Percentiles rank a stretch among this genome's conserved stretches.
Conservation (phyloP, 1,284 basidiomycete genomes). For the Pascua sp. region DNA sequence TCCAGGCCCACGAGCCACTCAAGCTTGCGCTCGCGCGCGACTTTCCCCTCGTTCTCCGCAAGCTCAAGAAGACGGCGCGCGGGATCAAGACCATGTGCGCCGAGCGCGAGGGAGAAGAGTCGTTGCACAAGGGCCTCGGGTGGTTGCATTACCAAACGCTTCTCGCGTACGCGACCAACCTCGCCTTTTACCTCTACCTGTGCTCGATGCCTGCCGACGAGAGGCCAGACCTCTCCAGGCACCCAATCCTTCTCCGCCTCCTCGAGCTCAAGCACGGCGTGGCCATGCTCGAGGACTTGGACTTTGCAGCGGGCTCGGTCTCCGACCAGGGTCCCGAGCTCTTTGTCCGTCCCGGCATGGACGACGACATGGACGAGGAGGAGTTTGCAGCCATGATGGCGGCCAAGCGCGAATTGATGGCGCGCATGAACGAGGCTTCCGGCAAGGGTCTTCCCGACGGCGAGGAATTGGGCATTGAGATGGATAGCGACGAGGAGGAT, state of each 20-base stretch:
- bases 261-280: constrained; percentile 81
- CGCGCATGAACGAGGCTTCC: constrained; percentile 16
- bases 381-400: constrained; percentile 29
- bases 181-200: constrained; percentile 90
- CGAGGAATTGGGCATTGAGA: not conserved
- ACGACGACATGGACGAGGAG: constrained; percentile 41
- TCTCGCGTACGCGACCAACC: constrained; percentile 81
- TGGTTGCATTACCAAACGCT: constrained; percentile 62
- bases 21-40: constrained; percentile 57
- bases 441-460: constrained; percentile 20
- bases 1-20: constrained; percentile 77
- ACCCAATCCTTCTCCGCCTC: constrained; percentile 78
- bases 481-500: constrained; percentile 10
- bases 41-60: constrained; percentile 52
- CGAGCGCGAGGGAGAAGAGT: constrained; percentile 33
- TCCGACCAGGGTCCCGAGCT: constrained; percentile 53
- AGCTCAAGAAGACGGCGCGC: constrained; percentile 44
- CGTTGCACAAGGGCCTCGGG: constrained; percentile 47
- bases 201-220: constrained; percentile 63
- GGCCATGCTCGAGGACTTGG: constrained; percentile 73
- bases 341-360: constrained; percentile 16
- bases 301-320: constrained; percentile 57
- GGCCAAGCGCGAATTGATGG: constrained; percentile 25
- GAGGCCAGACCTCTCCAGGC: constrained; percentile 64
- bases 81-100: constrained; percentile 43